A percentile compares a stretch with the other conserved stretches of the same genome.
phyloP scores from a whole-genome alignment of 345 rosid species.

The Melaleuca alternifolia region DNA sequence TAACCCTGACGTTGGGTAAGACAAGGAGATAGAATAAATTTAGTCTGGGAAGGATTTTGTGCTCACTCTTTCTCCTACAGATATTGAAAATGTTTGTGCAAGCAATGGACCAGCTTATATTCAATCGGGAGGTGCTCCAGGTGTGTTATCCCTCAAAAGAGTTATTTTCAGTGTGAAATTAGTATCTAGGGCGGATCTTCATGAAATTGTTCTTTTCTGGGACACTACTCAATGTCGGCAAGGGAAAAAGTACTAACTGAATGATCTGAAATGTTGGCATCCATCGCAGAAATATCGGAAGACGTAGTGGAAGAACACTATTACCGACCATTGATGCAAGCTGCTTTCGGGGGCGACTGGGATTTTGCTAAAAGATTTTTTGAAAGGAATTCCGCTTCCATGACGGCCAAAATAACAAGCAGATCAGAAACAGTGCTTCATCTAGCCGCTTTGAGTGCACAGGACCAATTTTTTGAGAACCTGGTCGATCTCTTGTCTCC shows the following conservation, averaged over 20 bases:
- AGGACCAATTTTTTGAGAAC: not conserved
- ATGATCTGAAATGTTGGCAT: not conserved
- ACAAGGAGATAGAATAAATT: not conserved
- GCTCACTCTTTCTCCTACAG: not conserved
- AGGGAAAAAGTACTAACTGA: not conserved
- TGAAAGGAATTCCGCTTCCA: not conserved
- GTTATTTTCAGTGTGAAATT: not conserved
- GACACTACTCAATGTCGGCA: rapidly evolving
- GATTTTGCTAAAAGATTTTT: not conserved
- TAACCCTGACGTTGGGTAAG: not conserved
- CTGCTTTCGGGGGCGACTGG: not conserved
- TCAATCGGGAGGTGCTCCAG: not conserved
- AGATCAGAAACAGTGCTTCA: not conserved
- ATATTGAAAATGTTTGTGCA: not conserved
- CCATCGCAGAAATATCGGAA: not conserved
- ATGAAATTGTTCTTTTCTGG: not conserved
- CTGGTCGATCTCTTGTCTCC: not conserved
- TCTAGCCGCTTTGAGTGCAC: not conserved
- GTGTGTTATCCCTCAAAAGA: not conserved
- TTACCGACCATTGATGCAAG: not conserved
- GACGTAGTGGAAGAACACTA: not conserved
- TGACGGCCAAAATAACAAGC: not conserved
- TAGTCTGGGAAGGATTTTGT: not conserved
- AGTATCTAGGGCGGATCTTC: not conserved
- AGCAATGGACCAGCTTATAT: not conserved